Percentiles rank a stretch among this genome's conserved stretches.
Conservation (phyloP, 352 stramenopile species). For the Pythium rhizo-oryzae region DNA sequence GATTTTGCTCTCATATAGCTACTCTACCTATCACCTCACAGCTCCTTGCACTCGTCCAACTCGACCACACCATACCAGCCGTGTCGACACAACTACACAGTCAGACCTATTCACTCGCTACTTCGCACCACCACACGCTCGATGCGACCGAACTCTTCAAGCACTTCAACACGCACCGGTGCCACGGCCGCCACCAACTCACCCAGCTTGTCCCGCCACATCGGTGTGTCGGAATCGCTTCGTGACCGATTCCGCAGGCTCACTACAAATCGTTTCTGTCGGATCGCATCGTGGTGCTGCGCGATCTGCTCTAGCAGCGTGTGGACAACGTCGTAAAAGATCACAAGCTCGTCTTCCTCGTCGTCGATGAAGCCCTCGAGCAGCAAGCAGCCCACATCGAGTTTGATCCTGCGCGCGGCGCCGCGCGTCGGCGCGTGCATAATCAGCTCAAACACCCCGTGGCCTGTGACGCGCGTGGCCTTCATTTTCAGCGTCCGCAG, state of each 20-base stretch:
- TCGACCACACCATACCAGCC: too few relatives aligned
- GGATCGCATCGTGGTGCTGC: background rate
- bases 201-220: slow-evolving; percentile 13
- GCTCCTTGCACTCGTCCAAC: too few relatives aligned
- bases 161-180: slow-evolving; percentile 3
- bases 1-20: too few relatives aligned
- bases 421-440: slow-evolving; percentile 14
- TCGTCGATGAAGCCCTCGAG: slow-evolving; percentile 26
- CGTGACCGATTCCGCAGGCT: slow-evolving; percentile 22
- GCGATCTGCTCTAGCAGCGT: slow-evolving; percentile 8
- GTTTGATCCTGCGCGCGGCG: slow-evolving; percentile 9
- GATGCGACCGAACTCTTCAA: slow-evolving; percentile 18
- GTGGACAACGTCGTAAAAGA: slow-evolving; percentile 26
- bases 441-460: slow-evolving; percentile 22
- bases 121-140: slow-evolving; percentile 12
- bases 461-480: slow-evolving; percentile 9
- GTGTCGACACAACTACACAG: background rate
- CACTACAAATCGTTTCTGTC: slow-evolving; percentile 7
- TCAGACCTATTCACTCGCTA: background rate
- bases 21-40: too few relatives aligned
- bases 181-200: slow-evolving; percentile 2
- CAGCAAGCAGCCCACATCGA: slow-evolving; percentile 24
- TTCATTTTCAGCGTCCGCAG: slow-evolving; percentile 20
- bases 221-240: slow-evolving; percentile 18
- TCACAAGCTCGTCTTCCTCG: slow-evolving; percentile 24